Base-by-base conservation (phyloP, 2,329 filamentous ascomycete genomes). In the Cladosporium cucumerinum region DNA sequence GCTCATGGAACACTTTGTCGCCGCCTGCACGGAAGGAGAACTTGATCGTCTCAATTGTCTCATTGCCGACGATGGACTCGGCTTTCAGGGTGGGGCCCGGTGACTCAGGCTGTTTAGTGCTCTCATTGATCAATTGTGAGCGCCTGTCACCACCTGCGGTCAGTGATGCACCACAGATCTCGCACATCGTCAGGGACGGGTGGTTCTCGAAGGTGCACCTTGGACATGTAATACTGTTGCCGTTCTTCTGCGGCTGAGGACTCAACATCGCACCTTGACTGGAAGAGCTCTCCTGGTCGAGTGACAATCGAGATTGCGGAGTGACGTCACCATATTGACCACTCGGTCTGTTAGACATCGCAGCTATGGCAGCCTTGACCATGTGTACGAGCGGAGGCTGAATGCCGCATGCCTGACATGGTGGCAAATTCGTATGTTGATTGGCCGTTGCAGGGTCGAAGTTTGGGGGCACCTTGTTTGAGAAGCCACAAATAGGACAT, bases 131-230 rank as follows among this genome's bases (percentile, higher is more conserved):
- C 1, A 69, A 46, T 25, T 79, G 74, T 23, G 80, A 80, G 32
- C 78, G 79, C 72, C 71, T 80, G 67, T 72, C 77, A 62, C 54
- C 78, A 77, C 83, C 69, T 16, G 86, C 86, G 58, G 87, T 79
- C 3, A 97, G 80, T 8, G 92, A 85, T 0, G 89, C 91, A 14
- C 92, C 92, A 72, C 95, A 99, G 61, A 99, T 93, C 78, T 99
- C 95, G 73, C 95, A 99, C 5, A 88, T 86, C 14, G 87, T 79
- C 14, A 99, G 80, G 3, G 92, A 97, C 0, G 93, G 92, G 74
- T 98, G 92, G 71, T 99, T 99, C 46, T 89, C 84, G 73, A 98
- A 98, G 1, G 95, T 99, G 75, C 95, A 99, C 67, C 95, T 84
- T 8, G 92, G 91, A 72, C 95, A 99, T 23, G 67, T 59, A 1